A percentile compares a stretch with the other conserved stretches of the same genome.
phyloP scores from a whole-genome alignment of 352 stramenopile species.

The Globisporangium perplexum region DNA sequence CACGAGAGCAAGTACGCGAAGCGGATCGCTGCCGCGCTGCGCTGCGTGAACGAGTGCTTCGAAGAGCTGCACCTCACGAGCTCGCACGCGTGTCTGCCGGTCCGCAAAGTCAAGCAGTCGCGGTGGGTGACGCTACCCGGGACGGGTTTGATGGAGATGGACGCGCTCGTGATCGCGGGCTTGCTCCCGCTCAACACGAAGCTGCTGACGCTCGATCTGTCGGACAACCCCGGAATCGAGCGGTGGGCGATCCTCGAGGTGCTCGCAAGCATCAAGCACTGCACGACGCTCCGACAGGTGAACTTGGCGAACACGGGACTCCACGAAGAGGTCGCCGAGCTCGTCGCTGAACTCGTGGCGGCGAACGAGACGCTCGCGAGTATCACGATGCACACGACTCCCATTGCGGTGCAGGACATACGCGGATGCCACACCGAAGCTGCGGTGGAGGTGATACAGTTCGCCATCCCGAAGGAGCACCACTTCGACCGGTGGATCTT shows the following conservation, averaged over 20 bases:
- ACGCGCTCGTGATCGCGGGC: conserved; percentile 54
- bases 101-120: conserved; percentile 61
- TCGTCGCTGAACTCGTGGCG: conserved; percentile 44
- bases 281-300: conserved; percentile 43
- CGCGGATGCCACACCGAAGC: conserved; percentile 29
- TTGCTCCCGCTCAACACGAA: conserved; percentile 48
- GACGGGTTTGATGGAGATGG: conserved; percentile 41
- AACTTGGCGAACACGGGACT: conserved; percentile 54
- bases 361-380: conserved; percentile 54
- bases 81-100: conserved; percentile 29
- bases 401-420: conserved; percentile 41
- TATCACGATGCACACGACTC: conserved; percentile 47
- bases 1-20: conserved; percentile 49
- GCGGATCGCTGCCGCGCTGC: conserved; percentile 36
- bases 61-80: conserved; percentile 36
- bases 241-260: conserved; percentile 47
- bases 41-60: conserved; percentile 49
- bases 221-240: conserved; percentile 44
- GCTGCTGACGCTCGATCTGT: conserved; percentile 62
- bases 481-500: conserved; percentile 67
- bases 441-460: conserved; percentile 22
- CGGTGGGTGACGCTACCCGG: conserved; percentile 42
- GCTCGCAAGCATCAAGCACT: conserved; percentile 43
- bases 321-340: conserved; percentile 50
- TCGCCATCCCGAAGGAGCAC: conserved; percentile 23